A percentile compares a stretch with the other conserved stretches of the same genome.
These are phyloP conservation scores for Cubamyces sp. DNA, from an alignment of 768 basidiomycete genomes.

Conservation along the genomic window DNA sequence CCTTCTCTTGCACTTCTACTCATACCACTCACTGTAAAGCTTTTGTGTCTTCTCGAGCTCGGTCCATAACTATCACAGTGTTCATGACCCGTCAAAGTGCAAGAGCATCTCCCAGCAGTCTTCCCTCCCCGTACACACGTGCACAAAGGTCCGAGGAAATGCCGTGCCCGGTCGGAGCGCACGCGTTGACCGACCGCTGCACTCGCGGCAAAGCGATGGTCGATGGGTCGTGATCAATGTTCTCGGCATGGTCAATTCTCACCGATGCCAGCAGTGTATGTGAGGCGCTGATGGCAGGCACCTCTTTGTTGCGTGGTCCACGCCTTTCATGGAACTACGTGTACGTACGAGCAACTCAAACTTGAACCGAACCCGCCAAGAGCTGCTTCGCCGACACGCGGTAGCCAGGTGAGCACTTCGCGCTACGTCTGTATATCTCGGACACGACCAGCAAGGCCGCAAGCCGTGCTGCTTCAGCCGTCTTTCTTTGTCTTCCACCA, in stretches of 20 bases:
- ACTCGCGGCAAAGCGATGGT: no score
- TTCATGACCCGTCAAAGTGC: no score
- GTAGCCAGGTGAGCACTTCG: neutral
- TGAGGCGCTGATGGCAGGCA: slow-evolving; percentile 3
- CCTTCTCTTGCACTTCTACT: no score
- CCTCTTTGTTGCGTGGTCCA: neutral
- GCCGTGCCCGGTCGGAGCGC: no score
- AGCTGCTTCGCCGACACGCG: slow-evolving; percentile 2
- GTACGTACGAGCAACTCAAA: neutral
- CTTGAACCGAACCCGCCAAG: neutral
- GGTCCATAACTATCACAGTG: no score
- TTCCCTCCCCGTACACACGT: no score
- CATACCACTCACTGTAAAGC: no score
- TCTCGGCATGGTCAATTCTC: neutral
- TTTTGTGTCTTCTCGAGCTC: no score
- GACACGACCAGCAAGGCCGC: neutral
- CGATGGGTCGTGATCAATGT: slow-evolving; percentile 9
- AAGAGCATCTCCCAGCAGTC: no score
- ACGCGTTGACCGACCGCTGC: no score
- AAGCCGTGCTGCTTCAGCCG: no score
- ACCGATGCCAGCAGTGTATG: neutral
- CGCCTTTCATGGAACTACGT: neutral
- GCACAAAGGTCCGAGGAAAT: no score
- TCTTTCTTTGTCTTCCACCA: neutral
- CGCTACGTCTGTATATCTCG: neutral